Base-by-base conservation (phyloP, 768 basidiomycete species). In the Polyporus arcularius region DNA sequence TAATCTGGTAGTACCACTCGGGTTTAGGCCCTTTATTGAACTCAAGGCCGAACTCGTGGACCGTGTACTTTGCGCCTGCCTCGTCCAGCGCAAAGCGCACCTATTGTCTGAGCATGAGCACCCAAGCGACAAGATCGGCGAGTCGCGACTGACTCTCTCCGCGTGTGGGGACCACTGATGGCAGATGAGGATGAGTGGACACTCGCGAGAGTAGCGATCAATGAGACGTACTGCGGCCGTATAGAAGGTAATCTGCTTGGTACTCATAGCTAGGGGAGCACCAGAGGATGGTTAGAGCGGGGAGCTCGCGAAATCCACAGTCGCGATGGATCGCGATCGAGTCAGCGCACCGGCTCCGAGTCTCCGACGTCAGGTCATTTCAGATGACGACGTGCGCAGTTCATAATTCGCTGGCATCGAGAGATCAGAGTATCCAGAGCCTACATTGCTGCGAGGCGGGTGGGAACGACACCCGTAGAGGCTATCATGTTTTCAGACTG, bases 1-100 rank as follows among this genome's bases (percentile, higher is more conserved):
- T 90, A 32, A 90, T 80, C 59, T 84, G 0, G 81, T 78, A 0
- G 82, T 86, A 88, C 87, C 87, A 88, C 50, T 80, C 82, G 0
- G 87, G 87, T 72, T 89, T 90, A 73, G 84, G 84, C 65, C 60
- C 53, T 15, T 89, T 71, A 64, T 88, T 83, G 47, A 90, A 81
- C 64, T 87, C 80, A 58, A 76, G 85, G 7, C 76, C 70, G 47
- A 90, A 81, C 64, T 87, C 80, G 58, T 76, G 85, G 8, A 76
- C 70, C 26, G 76, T 82, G 69, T 76, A 84, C 1, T 78, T 65
- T 3, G 81, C 76, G 3, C 79, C 75, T 2, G 81, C 79, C 63
- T 89, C 87, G n/a, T 79, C 75, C 26, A 90, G 78, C 1, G 87
- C 85, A 14, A 89, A 74, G 61, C 86, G 82, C n/a, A 79, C 79